Evolutionary conservation across 495 filamentous ascomycete species (phyloP), one percentile per base, ranked within the genome.

Genomic region (Aspergillus cavernicola): DNA sequence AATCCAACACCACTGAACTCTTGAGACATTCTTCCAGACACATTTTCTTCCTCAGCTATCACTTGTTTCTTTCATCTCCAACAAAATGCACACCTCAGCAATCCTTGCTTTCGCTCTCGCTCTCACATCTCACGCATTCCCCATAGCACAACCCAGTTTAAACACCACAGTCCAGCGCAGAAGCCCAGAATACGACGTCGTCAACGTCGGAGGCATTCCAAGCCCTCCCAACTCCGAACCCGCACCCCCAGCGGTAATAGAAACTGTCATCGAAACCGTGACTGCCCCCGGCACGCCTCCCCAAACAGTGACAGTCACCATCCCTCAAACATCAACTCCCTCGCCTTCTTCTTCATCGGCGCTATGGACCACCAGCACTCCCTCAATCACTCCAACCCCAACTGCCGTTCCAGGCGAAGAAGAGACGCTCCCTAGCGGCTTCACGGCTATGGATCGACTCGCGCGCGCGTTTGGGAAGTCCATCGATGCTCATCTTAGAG

Each of bases 191-290:
- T 80, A 80, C 55, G 63, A 69, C 6, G 68, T 80, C 24, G 77
- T 79, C 50, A 75, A 78, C 49, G 77, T 79, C 18, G 75, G 67
- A 29, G 73, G 70, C 23, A 61, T 66, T 2, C 49, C 60, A 10
- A 55, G 63, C 18, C 64, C 59, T 42, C 56, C 61, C 13, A n/a
- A n/a, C n/a, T n/a, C n/a, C n/a, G 44, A 59, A 15, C 38, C 58
- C 32, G 60, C 65, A 19, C 55, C 50, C 39, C 6, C 39, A 26
- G 39, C 39, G 9, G 37, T 22, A 2, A 10, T 23, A 11, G 56
- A 68, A 15, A 78, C 72, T n/a, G 47, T 72, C 31, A 49, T 64
- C 10, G 55, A 69, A 20, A 78, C 71, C 18, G 52, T 72, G 10
- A 69, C 67, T 12, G 56, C 67, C 0, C 36, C 64, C 16, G 67